Percentiles rank a stretch among this genome's conserved stretches.
Evolutionary conservation across 257 asterid species (phyloP).

Genomic region (Solanum piurae): DNA sequence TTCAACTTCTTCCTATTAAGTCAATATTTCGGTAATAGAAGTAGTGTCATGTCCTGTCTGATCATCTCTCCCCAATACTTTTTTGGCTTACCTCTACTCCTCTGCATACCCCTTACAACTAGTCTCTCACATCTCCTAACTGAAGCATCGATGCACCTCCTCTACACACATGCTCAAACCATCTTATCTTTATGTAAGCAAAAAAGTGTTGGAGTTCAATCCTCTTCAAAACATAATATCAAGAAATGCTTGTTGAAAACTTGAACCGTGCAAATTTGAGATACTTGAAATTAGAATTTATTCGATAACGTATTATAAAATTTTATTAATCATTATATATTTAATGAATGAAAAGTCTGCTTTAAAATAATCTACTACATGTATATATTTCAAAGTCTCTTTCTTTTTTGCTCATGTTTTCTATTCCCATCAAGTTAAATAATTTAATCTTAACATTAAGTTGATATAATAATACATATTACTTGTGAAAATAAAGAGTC

Average conservation of each 20-base stretch:
- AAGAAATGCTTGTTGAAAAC: background rate
- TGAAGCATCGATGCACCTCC: no score
- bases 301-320: no score
- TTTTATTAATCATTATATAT: background rate
- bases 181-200: background rate
- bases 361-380: no score
- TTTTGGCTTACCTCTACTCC: no score
- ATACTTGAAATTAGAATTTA: background rate
- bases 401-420: background rate
- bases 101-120: accelerated
- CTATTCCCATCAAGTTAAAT: background rate
- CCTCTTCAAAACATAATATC: background rate
- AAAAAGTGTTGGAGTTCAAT: background rate
- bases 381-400: background rate
- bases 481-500: background rate
- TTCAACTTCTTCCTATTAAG: background rate
- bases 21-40: no score
- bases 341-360: background rate
- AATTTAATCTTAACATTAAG: background rate
- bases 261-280: background rate
- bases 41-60: accelerated
- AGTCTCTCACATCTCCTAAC: no score
- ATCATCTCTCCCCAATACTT: no score
- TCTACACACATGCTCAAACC: no score
- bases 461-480: background rate